Percentiles rank a stretch among this genome's conserved stretches.
Conservation (phyloP, 2,329 filamentous ascomycete species). For the Keithomyces neogunnii region DNA sequence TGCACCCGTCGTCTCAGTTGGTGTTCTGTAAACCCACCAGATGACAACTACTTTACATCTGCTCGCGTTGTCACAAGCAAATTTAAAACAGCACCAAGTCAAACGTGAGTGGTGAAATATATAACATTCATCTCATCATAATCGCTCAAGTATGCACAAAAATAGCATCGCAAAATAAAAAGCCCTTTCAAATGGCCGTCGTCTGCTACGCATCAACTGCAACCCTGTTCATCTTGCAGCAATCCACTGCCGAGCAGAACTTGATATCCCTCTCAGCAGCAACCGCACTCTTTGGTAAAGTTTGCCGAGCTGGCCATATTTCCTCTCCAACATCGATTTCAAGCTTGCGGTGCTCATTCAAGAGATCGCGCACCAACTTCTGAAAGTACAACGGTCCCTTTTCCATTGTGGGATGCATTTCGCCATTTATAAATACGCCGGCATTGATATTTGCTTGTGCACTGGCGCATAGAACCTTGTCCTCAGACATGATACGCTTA, state of each 20-base stretch:
- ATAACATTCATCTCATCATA: no score
- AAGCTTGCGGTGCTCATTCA: slow-evolving; percentile 36
- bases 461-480: slow-evolving; percentile 52
- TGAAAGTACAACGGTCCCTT: slow-evolving; percentile 52
- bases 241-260: slow-evolving; percentile 28
- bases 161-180: no score
- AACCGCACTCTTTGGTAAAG: slow-evolving; percentile 18
- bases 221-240: slow-evolving; percentile 16
- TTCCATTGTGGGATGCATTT: slow-evolving; percentile 53
- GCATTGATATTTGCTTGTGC: slow-evolving; percentile 54
- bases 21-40: no score
- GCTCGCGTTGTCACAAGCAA: no score
- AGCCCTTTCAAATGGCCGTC: background rate
- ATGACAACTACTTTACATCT: no score
- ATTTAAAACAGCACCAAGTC: no score
- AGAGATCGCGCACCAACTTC: slow-evolving; percentile 36
- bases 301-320: slow-evolving; percentile 43
- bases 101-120: no score
- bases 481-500: slow-evolving; percentile 55
- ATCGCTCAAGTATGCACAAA: no score
- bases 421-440: slow-evolving; percentile 53
- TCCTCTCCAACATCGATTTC: slow-evolving; percentile 36
- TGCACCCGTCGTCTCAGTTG: no score
- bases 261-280: slow-evolving; percentile 18
- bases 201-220: slow-evolving; percentile 1